These are phyloP conservation scores for Scleroderma citrinum DNA, from an alignment of 768 basidiomycete species.

Conservation along the genomic window DNA sequence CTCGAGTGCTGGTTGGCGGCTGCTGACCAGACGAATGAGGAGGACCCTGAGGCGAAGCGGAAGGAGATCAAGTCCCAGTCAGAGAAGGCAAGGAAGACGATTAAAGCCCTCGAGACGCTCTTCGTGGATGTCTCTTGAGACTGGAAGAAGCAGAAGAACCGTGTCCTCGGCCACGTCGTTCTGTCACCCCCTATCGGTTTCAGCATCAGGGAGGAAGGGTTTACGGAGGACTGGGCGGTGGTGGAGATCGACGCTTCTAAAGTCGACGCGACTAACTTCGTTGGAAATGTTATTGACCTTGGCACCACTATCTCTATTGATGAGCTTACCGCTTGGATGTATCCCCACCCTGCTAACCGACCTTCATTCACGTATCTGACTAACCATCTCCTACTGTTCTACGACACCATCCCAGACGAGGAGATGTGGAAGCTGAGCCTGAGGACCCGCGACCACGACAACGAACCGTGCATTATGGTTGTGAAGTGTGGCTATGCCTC, in stretches of 20 bases:
- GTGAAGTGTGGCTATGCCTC: conserved; percentile 7
- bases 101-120: conserved; percentile 12
- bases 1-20: conserved; percentile 1
- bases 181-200: conserved; percentile 20
- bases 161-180: conserved; percentile 21
- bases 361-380: conserved; percentile 14
- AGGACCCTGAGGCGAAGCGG: conserved; percentile 4
- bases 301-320: not conserved
- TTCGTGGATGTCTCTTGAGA: conserved; percentile 10
- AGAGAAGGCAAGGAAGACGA: conserved; percentile 9
- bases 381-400: conserved; percentile 14
- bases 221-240: not conserved
- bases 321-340: conserved; percentile 9
- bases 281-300: no score
- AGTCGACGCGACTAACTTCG: no score
- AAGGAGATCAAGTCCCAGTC: not conserved
- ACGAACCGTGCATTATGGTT: conserved; percentile 13
- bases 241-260: not conserved
- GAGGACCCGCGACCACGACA: conserved; percentile 7
- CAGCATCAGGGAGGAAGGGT: no score
- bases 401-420: conserved; percentile 8
- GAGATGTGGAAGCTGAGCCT: conserved; percentile 12
- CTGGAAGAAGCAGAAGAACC: conserved; percentile 10
- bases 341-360: conserved; percentile 7
- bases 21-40: conserved; percentile 9